A percentile compares a stretch with the other conserved stretches of the same genome.
Evolutionary conservation across 345 rosid genomes (phyloP).

Genomic region (Hibiscus trionum): DNA sequence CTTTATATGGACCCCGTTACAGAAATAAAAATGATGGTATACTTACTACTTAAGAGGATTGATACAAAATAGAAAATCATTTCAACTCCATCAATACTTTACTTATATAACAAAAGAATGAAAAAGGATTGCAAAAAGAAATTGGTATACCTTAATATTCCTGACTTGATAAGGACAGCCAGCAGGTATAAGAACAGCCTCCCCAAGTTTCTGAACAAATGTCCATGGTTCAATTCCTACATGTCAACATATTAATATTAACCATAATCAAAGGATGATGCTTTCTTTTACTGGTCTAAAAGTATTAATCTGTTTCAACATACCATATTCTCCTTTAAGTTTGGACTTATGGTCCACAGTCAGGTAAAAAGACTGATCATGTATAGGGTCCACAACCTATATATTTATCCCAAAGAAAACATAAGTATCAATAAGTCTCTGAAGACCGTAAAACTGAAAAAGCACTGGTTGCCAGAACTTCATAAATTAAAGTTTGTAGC

Average conservation of each 20-base stretch:
- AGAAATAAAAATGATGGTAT: not conserved
- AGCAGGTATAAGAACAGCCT: conserved; percentile 59
- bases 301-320: not conserved
- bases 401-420: too few relatives aligned
- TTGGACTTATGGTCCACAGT: conserved; percentile 45
- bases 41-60: not conserved
- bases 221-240: conserved; percentile 68
- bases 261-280: not conserved
- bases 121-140: not conserved
- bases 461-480: not conserved
- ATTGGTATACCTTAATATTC: conserved; percentile 25
- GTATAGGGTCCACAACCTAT: conserved; percentile 64
- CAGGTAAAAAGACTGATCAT: conserved; percentile 62
- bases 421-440: not conserved
- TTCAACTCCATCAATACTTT: not conserved
- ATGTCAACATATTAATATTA: not conserved
- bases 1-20: not conserved
- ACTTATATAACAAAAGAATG: not conserved
- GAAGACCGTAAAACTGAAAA: not conserved
- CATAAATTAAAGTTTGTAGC: not conserved
- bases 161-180: conserved; percentile 72
- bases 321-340: conserved; percentile 78
- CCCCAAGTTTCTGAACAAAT: conserved; percentile 54
- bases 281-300: not conserved
- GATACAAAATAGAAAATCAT: too few relatives aligned